Base-by-base conservation (phyloP, 208 protist species). In the Crithidia thermophila region DNA sequence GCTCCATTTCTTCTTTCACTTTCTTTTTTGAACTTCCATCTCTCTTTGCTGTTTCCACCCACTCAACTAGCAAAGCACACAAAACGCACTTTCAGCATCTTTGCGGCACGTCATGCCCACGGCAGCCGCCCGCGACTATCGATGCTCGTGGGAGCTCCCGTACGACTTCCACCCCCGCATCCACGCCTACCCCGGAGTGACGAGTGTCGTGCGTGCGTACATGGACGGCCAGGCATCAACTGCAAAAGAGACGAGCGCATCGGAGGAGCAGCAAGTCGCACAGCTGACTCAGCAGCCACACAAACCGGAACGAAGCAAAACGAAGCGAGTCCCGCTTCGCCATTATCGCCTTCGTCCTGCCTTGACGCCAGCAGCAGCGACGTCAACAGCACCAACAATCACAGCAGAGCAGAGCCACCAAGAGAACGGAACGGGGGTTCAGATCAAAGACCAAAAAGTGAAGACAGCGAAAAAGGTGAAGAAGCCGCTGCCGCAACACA, bases 151-250 rank as follows among this genome's bases (percentile, higher is more conserved):
- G 81, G 81, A 87, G 43, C 69, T 72, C 10, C 60, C 61, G 4
- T 87, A 77, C 70, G 66, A 87, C 58, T 87, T 87, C 34, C 72
- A 57, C 25, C 81, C 81, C 9, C 74, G 71, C 66, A 82, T 87
- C 34, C 66, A 59, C 47, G 27, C 20, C 45, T 80, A 86, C 61
- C 68, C 67, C 36, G 62, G 67, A 8, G 49, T 50, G 0, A 46
- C 56, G 33, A 63, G 76, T 28, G 61, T 58, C 6, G 72, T 77
- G 28, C 75, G 65, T 4, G 40, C 49, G 13, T 67, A 49, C 61
- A 60, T 68, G 66, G 57, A 55, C 34, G 42, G 30, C 53, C 43
- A 53, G 14, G n/a, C 27, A 14, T 11, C 30, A 14, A 16, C 39
- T 50, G 45, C 16, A 50, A 50, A 6, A 50, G 21, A 50, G 40